Evolutionary conservation across 2,329 filamentous ascomycete genomes (phyloP), one percentile per base, ranked within the genome.

Genomic region (Hymenoscyphus fructigenus): DNA sequence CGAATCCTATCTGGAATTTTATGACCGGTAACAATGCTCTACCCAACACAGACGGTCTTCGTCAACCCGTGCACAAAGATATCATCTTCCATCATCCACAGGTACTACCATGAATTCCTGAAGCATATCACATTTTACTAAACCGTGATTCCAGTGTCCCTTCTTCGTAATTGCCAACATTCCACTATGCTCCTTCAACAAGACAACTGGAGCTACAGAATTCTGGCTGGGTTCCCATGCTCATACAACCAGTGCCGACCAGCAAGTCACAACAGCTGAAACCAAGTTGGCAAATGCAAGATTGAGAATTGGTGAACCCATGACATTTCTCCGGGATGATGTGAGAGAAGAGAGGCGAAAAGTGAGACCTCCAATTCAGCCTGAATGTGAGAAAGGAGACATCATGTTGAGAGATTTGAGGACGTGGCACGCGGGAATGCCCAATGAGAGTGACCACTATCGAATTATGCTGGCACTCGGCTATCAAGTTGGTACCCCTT

Each of bases 381-480:
- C 84, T 0, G 63, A 75, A 2, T 79, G 86, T 0, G 77, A 78
- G 41, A 85, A 85, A 69, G 85, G 86, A 0, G 82, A 83, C 47
- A 72, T 88, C 26, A 78, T 88, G 41, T 71, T 89, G 34, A 79
- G 87, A 1, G 86, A 89, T 71, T 73, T 89, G 61, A 77, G 86
- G 28, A 79, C 88, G 5, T 89, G 86, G 86, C 86, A 89, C 72
- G 85, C 84, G 0, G 86, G 86, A 0, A 86, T 87, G 82, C 85
- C 85, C 1, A 88, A 89, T 68, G 70, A 74, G 53, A 83, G 81
- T 0, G 73, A 79, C 4, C 75, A 80, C 6, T 79, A 82, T 17
- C 75, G 85, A 29, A 79, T 87, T 20, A 87, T 88, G 85, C 74
- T 88, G n/a, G 84, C 84, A 38, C 80, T 85, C 78, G 69, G 72